Evolutionary conservation across 2,329 filamentous ascomycete genomes (phyloP), one percentile per base, ranked within the genome.

Genomic region (Polychaeton citri): DNA sequence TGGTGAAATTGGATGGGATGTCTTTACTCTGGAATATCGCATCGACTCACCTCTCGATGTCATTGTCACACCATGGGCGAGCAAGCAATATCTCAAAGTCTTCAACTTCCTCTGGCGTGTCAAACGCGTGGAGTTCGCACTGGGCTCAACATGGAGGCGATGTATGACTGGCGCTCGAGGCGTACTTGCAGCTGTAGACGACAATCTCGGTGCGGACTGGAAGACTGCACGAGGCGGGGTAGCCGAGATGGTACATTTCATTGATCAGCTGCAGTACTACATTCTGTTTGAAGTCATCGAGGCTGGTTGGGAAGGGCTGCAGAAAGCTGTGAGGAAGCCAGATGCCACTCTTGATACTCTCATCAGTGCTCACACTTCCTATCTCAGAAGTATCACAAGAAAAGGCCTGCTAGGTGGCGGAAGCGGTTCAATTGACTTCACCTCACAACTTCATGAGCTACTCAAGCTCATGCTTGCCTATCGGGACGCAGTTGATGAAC

Each of bases 61-160:
- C 19, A 87, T 98, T 33, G 86, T 98, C 26, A 96, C 88, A 0
- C 85, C 92, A 30, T 95, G 87, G 75, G 87, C 86, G 32, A 88
- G 83, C 46, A 82, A 88, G 16, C 88, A 98, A 55, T 98, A 98
- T 55, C 78, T 98, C 49, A 96, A 96, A 56, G 85, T 98, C 7
- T 98, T 98, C 72, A 98, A 98, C 61, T 95, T 98, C 54, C 71
- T 98, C 3, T 98, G 90, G 88, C 80, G 90, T 43, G 85, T 98
- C 53, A 98, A 98, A 63, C 80, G 90, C 19, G 90, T 98, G 35
- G 90, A 98, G 53, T 98, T 96, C 52, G 87, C 84, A 0, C 72
- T 98, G 1, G 74, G 81, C 4, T 85, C 81, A 9, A 90, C 85
- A 28, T 98, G 90, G 87, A 78, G 90, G 38, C 81, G 87, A 45